Evolutionary conservation across 176 grass and related monocot genomes (phyloP), one percentile per base, ranked within the genome.

Genomic region (Urochloa ruziziensis): DNA sequence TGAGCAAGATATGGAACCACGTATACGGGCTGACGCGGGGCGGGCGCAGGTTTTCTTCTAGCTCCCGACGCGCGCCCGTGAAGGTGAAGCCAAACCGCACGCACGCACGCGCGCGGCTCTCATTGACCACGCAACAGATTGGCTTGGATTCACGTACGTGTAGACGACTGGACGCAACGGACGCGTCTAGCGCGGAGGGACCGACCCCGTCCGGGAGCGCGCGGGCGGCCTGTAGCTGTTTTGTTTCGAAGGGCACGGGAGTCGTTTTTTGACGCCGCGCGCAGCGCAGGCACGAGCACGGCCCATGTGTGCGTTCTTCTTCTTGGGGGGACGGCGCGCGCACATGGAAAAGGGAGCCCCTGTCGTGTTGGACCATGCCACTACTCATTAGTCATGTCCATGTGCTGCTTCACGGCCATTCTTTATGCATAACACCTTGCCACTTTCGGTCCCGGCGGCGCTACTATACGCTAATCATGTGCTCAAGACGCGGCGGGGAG

Each of bases 261-360:
- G 32, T n/a, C n/a, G n/a, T n/a, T n/a, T n/a, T 80, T 81, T 81
- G 79, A 54, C 79, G 78, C 63, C 48, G 63, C 33, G 64, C 79
- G 79, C 30, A 16, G 77, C 36, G 77, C 63, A 10, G 8, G 54
- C 7, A 19, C 17, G 18, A 16, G 17, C 49, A 21, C 49, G 49
- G 7, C 54, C 9, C 79, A 81, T 56, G 79, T 56, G 63, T 81
- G 78, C 43, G 62, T 35, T 53, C 14, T 21, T 29, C 24, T 10
- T n/a, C n/a, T n/a, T n/a, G 4, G 62, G 62, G 62, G 33, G n/a
- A 12, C 46, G 78, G 4, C 10, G 54, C 15, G 62, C 78, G 78
- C 78, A 80, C 47, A 56, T 68, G 63, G 37, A 39, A 47, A 27
- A 21, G 4, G 14, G 49, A 18, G 21, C 7, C 13, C 47, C 44